phyloP scores from a whole-genome alignment of 2,329 filamentous ascomycete genomes.

The Cryphonectria naterciae region DNA sequence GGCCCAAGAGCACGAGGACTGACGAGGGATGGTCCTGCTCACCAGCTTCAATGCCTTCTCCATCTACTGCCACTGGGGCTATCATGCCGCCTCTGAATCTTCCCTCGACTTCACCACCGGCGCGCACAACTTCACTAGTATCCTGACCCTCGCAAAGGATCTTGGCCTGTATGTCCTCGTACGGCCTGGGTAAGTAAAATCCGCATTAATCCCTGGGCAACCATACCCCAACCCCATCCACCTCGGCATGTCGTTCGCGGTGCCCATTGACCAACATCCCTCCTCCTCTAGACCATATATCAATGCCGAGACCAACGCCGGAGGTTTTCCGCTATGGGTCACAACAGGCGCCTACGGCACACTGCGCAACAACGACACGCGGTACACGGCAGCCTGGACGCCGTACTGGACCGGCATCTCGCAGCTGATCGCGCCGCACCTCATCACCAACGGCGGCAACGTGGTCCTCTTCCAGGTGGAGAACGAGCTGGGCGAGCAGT shows the following conservation, averaged over 20 bases:
- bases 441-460: slow-evolving; percentile 61
- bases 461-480: slow-evolving; percentile 62
- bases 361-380: slow-evolving; percentile 55
- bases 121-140: slow-evolving; percentile 55
- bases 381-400: slow-evolving; percentile 57
- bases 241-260: no score
- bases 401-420: slow-evolving; percentile 57
- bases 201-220: no score
- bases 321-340: slow-evolving; percentile 65
- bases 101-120: slow-evolving; percentile 53
- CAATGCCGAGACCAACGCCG: slow-evolving; percentile 66
- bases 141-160: slow-evolving; percentile 57
- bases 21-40: neutral
- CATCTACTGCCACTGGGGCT: slow-evolving; percentile 49
- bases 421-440: slow-evolving; percentile 54
- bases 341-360: slow-evolving; percentile 62
- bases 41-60: slow-evolving; percentile 47
- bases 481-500: slow-evolving; percentile 56
- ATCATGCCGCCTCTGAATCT: slow-evolving; percentile 42
- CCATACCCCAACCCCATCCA: no score
- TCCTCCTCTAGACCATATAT: slow-evolving; percentile 52
- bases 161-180: slow-evolving; percentile 59
- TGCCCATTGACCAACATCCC: neutral
- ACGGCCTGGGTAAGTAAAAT: slow-evolving; percentile 48
- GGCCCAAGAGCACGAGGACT: neutral